Conservation (phyloP, 495 filamentous ascomycete genomes). For the Daldinia concentrica region DNA sequence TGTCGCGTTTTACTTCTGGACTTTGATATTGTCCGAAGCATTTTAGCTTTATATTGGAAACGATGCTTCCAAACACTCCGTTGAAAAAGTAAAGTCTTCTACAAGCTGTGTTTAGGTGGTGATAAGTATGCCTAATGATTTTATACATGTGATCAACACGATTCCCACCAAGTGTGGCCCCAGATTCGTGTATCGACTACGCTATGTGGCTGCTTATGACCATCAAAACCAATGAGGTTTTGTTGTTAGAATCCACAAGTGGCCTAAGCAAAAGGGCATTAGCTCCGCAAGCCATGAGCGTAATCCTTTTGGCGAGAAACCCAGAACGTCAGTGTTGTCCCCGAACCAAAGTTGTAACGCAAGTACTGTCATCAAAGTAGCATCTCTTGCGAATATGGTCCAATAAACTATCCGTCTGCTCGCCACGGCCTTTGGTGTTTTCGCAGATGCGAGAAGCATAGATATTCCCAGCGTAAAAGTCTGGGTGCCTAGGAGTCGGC, state of each 20-base stretch:
- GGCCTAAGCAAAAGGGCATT: conserved; percentile 32
- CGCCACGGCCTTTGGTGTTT: conserved; percentile 14
- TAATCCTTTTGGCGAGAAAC: conserved; percentile 24
- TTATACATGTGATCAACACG: neutral
- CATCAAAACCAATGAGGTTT: conserved; percentile 30
- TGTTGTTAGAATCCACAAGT: conserved; percentile 27
- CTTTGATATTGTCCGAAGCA: neutral
- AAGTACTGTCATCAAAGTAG: conserved; percentile 22
- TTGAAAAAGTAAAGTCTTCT: neutral
- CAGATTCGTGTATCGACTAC: no score
- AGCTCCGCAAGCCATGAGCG: conserved; percentile 27
- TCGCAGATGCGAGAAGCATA: conserved; percentile 32
- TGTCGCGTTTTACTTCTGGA: no score
- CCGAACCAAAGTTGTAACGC: conserved; percentile 25
- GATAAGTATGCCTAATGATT: neutral
- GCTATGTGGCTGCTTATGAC: no score
- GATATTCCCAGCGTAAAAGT: conserved; percentile 34
- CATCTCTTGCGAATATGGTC: conserved; percentile 34
- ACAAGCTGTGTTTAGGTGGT: neutral
- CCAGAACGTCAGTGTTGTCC: conserved; percentile 18
- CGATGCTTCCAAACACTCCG: neutral
- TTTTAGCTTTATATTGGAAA: neutral
- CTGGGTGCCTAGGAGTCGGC: conserved; percentile 32
- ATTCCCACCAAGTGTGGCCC: neutral
- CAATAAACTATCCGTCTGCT: conserved; percentile 30